These are phyloP conservation scores for Kwoniella sp. DNA, from an alignment of 768 basidiomycete species.

Conservation along the genomic window DNA sequence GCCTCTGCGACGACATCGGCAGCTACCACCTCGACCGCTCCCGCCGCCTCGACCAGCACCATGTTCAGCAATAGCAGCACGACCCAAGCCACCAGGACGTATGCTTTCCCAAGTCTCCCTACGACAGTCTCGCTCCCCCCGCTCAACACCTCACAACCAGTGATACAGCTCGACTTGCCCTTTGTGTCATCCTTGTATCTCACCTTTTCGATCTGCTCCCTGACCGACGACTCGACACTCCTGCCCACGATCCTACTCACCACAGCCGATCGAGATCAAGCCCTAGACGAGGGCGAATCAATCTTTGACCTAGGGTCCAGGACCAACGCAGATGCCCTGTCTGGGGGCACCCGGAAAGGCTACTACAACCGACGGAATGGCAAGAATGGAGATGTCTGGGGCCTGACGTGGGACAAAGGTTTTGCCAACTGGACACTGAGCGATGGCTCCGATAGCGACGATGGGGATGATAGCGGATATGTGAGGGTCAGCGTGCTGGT, in stretches of 20 bases:
- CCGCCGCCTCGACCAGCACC: slow-evolving; percentile 2
- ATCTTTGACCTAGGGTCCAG: too few relatives aligned
- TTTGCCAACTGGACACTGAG: slow-evolving; percentile 46
- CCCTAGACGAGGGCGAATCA: too few relatives aligned
- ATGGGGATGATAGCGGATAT: slow-evolving; percentile 7
- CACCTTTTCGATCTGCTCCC: slow-evolving; percentile 43
- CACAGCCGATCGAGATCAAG: slow-evolving; percentile 9
- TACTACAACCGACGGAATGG: slow-evolving; percentile 18
- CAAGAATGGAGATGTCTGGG: slow-evolving; percentile 20
- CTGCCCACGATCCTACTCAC: slow-evolving; percentile 30
- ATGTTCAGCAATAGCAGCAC: slow-evolving; percentile 3
- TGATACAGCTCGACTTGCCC: slow-evolving; percentile 24
- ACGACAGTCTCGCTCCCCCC: slow-evolving; percentile 21
- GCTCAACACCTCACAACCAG: slow-evolving; percentile 19
- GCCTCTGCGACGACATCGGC: slow-evolving; percentile 2
- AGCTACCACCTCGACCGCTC: background rate
- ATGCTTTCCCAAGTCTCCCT: slow-evolving; percentile 18
- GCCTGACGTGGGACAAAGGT: slow-evolving; percentile 34
- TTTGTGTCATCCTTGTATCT: slow-evolving; percentile 22
- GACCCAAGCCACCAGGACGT: slow-evolving; percentile 9
- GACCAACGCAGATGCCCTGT: slow-evolving; percentile 9
- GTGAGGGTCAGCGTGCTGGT: slow-evolving; percentile 19
- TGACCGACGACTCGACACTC: slow-evolving; percentile 28
- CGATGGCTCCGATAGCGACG: background rate
- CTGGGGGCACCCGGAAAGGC: slow-evolving; percentile 22